Percentiles rank a stretch among this genome's conserved stretches.
Conservation (phyloP, 768 basidiomycete genomes). For the Pulveroboletus frians region DNA sequence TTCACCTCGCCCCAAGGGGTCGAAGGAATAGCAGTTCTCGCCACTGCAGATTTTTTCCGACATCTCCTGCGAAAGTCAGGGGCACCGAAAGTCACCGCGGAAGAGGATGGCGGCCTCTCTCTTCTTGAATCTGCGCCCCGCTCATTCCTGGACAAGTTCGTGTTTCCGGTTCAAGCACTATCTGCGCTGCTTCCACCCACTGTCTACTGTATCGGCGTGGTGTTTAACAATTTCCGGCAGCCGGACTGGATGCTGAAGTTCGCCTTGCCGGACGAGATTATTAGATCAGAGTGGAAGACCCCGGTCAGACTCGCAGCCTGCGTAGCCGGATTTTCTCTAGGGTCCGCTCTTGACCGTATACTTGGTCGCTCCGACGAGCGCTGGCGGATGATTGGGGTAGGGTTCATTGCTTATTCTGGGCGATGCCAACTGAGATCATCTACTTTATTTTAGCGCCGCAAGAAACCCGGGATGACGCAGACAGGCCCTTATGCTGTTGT, state of each 20-base stretch:
- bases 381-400: slow-evolving; percentile 32
- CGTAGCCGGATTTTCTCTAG: slow-evolving; percentile 18
- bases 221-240: slow-evolving; percentile 29
- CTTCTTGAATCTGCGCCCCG: slow-evolving; percentile 10
- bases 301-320: slow-evolving; percentile 28
- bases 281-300: slow-evolving; percentile 20
- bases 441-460: slow-evolving; percentile 19
- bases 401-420: neutral
- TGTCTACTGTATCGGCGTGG: slow-evolving; percentile 26
- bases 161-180: slow-evolving; percentile 26
- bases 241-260: slow-evolving; percentile 32
- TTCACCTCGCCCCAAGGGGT: slow-evolving; percentile 11
- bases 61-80: slow-evolving; percentile 11
- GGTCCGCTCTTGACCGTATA: slow-evolving; percentile 9
- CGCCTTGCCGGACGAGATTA: slow-evolving; percentile 22
- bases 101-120: slow-evolving; percentile 16
- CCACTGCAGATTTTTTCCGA: slow-evolving; percentile 23
- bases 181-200: slow-evolving; percentile 23
- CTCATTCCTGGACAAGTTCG: slow-evolving; percentile 24
- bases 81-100: neutral
- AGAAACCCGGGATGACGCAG: slow-evolving; percentile 27
- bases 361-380: slow-evolving; percentile 24
- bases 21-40: slow-evolving; percentile 23
- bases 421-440: neutral
- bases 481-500: slow-evolving; percentile 34